Conservation (phyloP, 176 grass and related monocot genomes). For the Oryza rufipogon region DNA sequence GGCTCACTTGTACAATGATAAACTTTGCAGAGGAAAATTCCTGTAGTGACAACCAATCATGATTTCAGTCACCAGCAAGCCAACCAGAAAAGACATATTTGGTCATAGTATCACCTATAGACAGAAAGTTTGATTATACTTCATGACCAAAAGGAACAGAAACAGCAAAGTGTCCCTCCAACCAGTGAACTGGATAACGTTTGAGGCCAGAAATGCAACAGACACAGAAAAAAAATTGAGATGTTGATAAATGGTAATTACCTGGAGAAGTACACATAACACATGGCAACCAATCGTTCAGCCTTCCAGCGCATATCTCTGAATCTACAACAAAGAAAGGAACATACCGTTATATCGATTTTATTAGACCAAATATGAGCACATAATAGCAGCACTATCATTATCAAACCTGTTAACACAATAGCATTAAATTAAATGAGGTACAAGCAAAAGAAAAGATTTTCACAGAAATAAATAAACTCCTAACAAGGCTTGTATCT, state of each 20-base stretch:
- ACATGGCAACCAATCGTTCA: conserved; percentile 33
- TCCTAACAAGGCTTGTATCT: neutral
- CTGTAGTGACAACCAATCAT: conserved; percentile 32
- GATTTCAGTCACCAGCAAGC: conserved; percentile 25
- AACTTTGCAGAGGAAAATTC: conserved; percentile 18
- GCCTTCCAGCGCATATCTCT: conserved; percentile 61
- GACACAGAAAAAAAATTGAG: conserved; percentile 17
- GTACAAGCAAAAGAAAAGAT: neutral
- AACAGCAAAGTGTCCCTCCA: conserved; percentile 16
- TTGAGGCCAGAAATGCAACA: conserved; percentile 10
- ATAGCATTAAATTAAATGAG: conserved; percentile 13
- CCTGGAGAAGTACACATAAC: conserved; percentile 33
- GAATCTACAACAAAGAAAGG: conserved; percentile 51
- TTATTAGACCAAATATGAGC: conserved; percentile 10
- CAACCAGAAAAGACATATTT: conserved; percentile 14
- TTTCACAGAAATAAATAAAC: neutral
- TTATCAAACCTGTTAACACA: neutral
- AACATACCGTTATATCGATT: conserved; percentile 29
- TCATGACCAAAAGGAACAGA: neutral
- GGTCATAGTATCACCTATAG: neutral
- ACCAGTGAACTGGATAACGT: neutral
- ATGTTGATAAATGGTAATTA: conserved; percentile 30
- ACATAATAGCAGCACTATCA: neutral
- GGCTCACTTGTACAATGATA: conserved; percentile 30
- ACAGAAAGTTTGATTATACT: conserved; percentile 16